Conservation (phyloP, 106 monocot species). For the Amphibolis antarctica region DNA sequence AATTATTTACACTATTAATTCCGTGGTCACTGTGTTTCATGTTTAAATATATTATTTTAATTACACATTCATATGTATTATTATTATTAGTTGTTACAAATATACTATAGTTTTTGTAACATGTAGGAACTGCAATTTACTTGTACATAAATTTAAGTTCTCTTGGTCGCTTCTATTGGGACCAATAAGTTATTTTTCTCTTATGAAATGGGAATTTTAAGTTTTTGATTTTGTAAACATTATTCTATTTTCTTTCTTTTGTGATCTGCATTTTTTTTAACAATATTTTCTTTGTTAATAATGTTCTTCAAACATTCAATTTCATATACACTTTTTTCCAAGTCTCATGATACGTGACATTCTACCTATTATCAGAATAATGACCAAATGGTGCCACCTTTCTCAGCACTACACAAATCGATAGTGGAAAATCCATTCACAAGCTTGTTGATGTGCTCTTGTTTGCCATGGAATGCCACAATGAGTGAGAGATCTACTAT, state of each 20-base stretch:
- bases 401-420: conserved; percentile 57
- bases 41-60: too few species aligned
- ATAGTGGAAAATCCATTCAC: conserved; percentile 87
- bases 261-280: not conserved
- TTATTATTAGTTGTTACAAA: too few species aligned
- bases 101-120: too few species aligned
- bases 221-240: not conserved
- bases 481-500: conserved; percentile 26
- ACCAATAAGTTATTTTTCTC: too few species aligned
- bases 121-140: not conserved
- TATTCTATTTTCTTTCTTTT: not conserved
- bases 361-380: conserved; percentile 32
- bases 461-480: conserved; percentile 23
- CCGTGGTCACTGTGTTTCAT: too few species aligned
- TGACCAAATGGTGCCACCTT: conserved; percentile 46
- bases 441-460: conserved; percentile 79
- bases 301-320: not conserved
- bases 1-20: too few species aligned
- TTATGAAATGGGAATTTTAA: not conserved
- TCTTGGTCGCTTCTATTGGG: not conserved
- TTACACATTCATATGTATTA: too few species aligned
- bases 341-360: not conserved
- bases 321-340: not conserved
- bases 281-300: not conserved
- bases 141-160: not conserved